Evolutionary conservation across 495 filamentous ascomycete species (phyloP).

Genomic region (Astrocystis sublimbata): DNA sequence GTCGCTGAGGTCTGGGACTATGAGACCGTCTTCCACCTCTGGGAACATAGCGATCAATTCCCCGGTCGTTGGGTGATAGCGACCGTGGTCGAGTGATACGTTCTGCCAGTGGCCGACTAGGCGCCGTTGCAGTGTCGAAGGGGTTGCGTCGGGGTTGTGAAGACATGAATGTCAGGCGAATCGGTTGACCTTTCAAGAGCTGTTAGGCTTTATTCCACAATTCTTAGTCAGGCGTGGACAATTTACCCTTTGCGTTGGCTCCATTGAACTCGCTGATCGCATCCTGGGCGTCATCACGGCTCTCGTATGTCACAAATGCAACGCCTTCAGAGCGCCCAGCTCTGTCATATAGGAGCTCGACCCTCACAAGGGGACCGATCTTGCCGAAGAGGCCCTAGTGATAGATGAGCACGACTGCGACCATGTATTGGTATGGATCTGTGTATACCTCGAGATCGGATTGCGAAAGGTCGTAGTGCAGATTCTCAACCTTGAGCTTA

Average conservation of each 20-base stretch:
- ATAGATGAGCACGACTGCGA: constrained; percentile 15
- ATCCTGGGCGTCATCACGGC: constrained; percentile 63
- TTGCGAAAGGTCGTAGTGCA: constrained; percentile 91
- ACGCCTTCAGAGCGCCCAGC: constrained; percentile 86
- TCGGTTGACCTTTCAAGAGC: constrained; percentile 65
- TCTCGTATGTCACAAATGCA: constrained; percentile 80
- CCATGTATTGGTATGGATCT: not conserved
- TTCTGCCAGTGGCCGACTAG: constrained; percentile 67
- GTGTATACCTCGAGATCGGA: constrained; percentile 74
- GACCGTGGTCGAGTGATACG: constrained; percentile 64
- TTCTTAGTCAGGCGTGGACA: not conserved
- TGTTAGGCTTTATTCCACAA: constrained; percentile 17
- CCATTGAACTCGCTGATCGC: constrained; percentile 84
- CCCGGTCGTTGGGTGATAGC: constrained; percentile 60
- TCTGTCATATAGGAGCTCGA: constrained; percentile 82
- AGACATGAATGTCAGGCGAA: constrained; percentile 72
- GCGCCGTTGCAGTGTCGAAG: constrained; percentile 59
- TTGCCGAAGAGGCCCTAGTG: constrained; percentile 74
- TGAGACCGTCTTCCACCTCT: constrained; percentile 55
- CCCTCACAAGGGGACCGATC: constrained; percentile 70
- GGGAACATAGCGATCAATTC: constrained; percentile 85
- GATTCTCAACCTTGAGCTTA: constrained; percentile 83
- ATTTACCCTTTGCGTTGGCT: constrained; percentile 79
- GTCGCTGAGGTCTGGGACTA: constrained; percentile 46
- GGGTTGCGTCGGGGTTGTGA: constrained; percentile 50